Base-by-base conservation (phyloP, 768 basidiomycete genomes). In the Suillus luteus region DNA sequence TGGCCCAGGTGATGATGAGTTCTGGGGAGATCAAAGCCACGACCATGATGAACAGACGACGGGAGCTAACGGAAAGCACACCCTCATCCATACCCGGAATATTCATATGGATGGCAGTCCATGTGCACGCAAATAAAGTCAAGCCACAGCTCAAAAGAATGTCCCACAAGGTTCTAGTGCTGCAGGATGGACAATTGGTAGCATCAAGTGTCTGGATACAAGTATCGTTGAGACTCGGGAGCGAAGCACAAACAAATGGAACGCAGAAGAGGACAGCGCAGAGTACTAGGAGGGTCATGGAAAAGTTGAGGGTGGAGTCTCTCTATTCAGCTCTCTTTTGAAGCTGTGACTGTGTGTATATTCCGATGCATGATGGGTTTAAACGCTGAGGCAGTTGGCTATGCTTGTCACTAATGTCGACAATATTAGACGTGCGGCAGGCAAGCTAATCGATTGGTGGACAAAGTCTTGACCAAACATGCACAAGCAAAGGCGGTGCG, bases 1-100 rank as follows among this genome's bases (percentile, higher is more conserved):
- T 38, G 5, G 70, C 68, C 66, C 68, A 72, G 15, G 65, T 33
- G 19, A 69, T 61, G 1, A 72, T 66, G 4, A 74, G 35, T 40
- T 72, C 72, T 3, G 72, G 71, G 22, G 70, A 66, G 17, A 74
- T 17, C 12, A 72, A 41, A 8, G 65, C 72, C 0, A 67, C 1
- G 11, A 66, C 12, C 49, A 71, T 70, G 4, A 68, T 57, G 17
- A 31, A 5, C 7, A 71, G 27, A 24, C 64, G 62, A 27, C 44
- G 43, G 6, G 14, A 11, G 27, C 55, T n/a, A 43, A 49, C n/a
- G 2, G 41, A 35, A 3, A 49, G 2, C 15, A 5, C 14, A 3
- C 59, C 19, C 31, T 33, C 46, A 10, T 60, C 12, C 12, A 44
- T 41, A 9, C 43, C 71, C 51, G 51, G 51, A 2, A 52, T 33